phyloP scores from a whole-genome alignment of 768 basidiomycete species.

The Tricholoma sp. region DNA sequence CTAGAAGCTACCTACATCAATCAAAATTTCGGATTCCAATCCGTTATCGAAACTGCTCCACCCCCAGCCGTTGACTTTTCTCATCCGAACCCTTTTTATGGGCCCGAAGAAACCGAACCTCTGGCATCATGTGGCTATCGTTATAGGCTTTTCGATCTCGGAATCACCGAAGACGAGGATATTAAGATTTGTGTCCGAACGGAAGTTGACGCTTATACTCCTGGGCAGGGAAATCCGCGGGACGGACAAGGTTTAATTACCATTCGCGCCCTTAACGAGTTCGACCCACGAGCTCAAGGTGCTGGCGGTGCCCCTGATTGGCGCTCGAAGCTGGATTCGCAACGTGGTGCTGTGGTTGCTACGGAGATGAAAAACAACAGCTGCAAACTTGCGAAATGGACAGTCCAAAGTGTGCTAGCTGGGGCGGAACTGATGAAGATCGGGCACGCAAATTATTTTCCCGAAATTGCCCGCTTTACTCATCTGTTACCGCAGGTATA shows the following conservation, averaged over 20 bases:
- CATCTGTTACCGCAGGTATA: slow-evolving; percentile 56
- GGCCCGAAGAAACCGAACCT: slow-evolving; percentile 89
- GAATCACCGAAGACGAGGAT: slow-evolving; percentile 87
- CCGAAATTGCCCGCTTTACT: background rate
- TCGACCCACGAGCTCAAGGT: slow-evolving; percentile 85
- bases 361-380: slow-evolving; percentile 99
- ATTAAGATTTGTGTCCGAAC: slow-evolving; percentile 90
- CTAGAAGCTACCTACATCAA: slow-evolving; percentile 99
- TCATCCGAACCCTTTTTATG: slow-evolving; percentile 94
- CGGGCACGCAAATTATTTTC: slow-evolving; percentile 53
- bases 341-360: slow-evolving; percentile 95
- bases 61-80: slow-evolving; percentile 67
- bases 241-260: slow-evolving; percentile 80
- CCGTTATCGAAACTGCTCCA: slow-evolving; percentile 67
- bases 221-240: slow-evolving; percentile 55
- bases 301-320: slow-evolving; percentile 97
- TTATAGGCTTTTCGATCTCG: slow-evolving; percentile 92
- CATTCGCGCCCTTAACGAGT: slow-evolving; percentile 95
- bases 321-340: slow-evolving; percentile 94
- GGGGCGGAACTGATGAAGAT: slow-evolving; percentile 97
- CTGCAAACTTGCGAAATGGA: slow-evolving; percentile 96
- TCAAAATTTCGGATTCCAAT: slow-evolving; percentile 97
- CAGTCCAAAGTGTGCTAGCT: slow-evolving; percentile 90
- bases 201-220: slow-evolving; percentile 86
- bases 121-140: slow-evolving; percentile 95